These are phyloP conservation scores for Rubus idaeus DNA, from an alignment of 306 rosid genomes.

Conservation along the genomic window DNA sequence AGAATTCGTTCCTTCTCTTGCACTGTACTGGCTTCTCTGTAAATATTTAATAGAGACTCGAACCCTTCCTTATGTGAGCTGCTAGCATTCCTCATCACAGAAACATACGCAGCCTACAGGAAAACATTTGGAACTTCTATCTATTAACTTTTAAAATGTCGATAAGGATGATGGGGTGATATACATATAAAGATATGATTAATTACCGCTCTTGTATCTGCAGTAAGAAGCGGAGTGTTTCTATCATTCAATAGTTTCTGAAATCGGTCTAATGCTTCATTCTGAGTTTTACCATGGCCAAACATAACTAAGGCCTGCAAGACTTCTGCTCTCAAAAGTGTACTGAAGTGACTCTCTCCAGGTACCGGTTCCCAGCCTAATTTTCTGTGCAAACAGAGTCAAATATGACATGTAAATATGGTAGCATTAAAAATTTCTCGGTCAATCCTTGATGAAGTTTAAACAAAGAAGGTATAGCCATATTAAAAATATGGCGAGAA, in stretches of 20 bases:
- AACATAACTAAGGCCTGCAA: slow-evolving; percentile 46
- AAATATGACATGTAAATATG: background rate
- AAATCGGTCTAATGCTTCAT: slow-evolving; percentile 54
- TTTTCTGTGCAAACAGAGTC: slow-evolving; percentile 35
- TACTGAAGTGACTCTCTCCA: slow-evolving; percentile 48
- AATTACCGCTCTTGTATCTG: slow-evolving; percentile 51
- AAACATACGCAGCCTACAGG: slow-evolving; percentile 53
- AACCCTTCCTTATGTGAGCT: slow-evolving; percentile 37
- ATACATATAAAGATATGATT: background rate
- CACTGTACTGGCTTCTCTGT: slow-evolving; percentile 34
- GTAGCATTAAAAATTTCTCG: background rate
- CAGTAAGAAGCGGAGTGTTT: slow-evolving; percentile 49
- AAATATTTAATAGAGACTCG: slow-evolving; percentile 44
- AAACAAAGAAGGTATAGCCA: background rate
- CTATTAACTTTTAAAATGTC: background rate
- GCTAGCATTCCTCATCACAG: slow-evolving; percentile 53
- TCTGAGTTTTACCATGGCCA: slow-evolving; percentile 49
- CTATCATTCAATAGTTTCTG: slow-evolving; percentile 39
- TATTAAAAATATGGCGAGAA: background rate
- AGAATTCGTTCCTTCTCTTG: slow-evolving; percentile 48
- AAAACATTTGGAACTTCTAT: background rate
- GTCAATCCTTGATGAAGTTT: background rate
- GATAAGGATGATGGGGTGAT: background rate
- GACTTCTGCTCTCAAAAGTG: slow-evolving; percentile 48
- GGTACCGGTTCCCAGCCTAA: slow-evolving; percentile 58